Base-by-base conservation (phyloP, 2,329 filamentous ascomycete species). In the Neoscytalidium dimidiatum region DNA sequence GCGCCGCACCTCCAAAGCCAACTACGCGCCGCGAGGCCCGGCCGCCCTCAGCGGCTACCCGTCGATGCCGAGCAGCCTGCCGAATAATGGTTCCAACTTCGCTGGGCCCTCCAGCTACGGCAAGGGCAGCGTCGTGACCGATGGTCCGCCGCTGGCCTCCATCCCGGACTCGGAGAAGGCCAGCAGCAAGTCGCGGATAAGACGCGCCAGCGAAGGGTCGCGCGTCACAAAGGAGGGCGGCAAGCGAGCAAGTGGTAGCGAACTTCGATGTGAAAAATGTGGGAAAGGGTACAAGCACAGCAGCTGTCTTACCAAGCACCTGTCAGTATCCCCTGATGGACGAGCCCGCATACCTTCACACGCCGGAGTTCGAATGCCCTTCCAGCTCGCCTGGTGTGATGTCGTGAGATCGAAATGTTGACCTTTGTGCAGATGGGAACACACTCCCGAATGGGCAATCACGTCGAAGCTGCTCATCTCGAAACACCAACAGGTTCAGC, bases 251-350 rank as follows among this genome's bases (percentile, higher is more conserved):
- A 91, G 88, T 81, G 87, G 89, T 74, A 88, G 89, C 74, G 94
- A 98, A 79, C 88, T 99, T 77, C 92, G 91, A 80, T 99, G 95
- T 84, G 92, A 97, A 78, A 94, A 94, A 81, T 99, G 95, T 84
- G 94, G 94, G 80, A 99, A 99, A 86, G 93, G 93, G 82, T 99
- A 99, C 88, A 99, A 99, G 89, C 95, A 99, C 86, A 96, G 94
- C 88, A 98, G 95, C 85, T 99, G 95, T 88, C 88, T 99, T 85
- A 96, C 92, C 79, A 99, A 98, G 88, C 95, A 99, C 89, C 90
- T 97, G 95, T 98, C 89, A 88, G 95, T 97, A 85, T 83, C 85
- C 88, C 85, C 83, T 76, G 78, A 75, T 41, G 41, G 49, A 76
- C 71, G 46, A 41, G 76, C 74, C 76, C 79, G 77, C 76, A 78